phyloP scores from a whole-genome alignment of 2,329 filamentous ascomycete species.

The Xylariaceae sp. region DNA sequence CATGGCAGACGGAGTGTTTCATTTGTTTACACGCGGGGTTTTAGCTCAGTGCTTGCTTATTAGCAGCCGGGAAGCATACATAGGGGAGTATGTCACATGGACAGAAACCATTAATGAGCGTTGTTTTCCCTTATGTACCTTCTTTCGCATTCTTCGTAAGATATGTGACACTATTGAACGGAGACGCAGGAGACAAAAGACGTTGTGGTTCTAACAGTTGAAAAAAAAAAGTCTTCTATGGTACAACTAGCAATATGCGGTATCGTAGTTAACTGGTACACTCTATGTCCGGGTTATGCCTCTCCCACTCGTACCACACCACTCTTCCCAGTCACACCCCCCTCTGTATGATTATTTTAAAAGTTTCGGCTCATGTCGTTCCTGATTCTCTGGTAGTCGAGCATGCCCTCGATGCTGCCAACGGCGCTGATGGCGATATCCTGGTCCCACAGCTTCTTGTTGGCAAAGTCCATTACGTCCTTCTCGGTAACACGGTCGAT shows the following conservation, averaged over 20 bases:
- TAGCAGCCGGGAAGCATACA: too few relatives aligned
- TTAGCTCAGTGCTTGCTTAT: too few relatives aligned
- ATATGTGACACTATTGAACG: background rate
- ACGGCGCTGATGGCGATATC: slow-evolving; percentile 93
- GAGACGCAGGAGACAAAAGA: background rate
- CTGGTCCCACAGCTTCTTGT: slow-evolving; percentile 95
- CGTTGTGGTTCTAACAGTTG: slow-evolving; percentile 29
- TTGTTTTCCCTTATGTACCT: slow-evolving; percentile 1
- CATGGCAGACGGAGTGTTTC: too few relatives aligned
- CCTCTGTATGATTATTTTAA: slow-evolving; percentile 32
- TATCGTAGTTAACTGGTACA: slow-evolving; percentile 48
- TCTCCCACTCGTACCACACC: slow-evolving; percentile 36
- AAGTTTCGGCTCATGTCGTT: slow-evolving; percentile 85
- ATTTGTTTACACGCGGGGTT: too few relatives aligned
- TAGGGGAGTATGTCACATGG: background rate
- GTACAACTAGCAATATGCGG: slow-evolving; percentile 50
- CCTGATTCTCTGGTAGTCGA: slow-evolving; percentile 76
- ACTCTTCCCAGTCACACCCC: slow-evolving; percentile 21
- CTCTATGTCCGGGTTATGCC: slow-evolving; percentile 47
- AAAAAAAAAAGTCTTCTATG: slow-evolving; percentile 44
- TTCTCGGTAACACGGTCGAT: slow-evolving; percentile 89
- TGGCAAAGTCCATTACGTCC: slow-evolving; percentile 95
- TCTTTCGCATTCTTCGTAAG: too few relatives aligned
- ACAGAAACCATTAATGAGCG: background rate
- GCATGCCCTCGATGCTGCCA: slow-evolving; percentile 82